phyloP scores from a whole-genome alignment of 23 red algal genomes.

The Gracilaria gracilis region DNA sequence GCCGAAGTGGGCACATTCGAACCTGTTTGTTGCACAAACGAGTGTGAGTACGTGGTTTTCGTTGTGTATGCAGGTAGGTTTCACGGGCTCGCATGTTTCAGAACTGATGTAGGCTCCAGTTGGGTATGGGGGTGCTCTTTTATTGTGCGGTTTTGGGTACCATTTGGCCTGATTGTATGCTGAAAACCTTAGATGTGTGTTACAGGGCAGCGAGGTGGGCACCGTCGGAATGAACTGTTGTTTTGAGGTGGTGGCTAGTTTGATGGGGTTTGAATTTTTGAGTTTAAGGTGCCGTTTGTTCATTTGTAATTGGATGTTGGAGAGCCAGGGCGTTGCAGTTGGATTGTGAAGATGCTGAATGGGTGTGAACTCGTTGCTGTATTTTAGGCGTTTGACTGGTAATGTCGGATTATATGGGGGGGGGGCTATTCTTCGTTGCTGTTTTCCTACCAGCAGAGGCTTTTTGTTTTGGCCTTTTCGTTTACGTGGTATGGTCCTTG shows the following conservation, averaged over 20 bases:
- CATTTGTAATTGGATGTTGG: too few relatives aligned
- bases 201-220: not conserved
- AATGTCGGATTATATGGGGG: too few relatives aligned
- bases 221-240: conserved; percentile 13
- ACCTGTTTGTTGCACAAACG: conserved; percentile 24
- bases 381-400: too few relatives aligned
- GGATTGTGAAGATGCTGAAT: too few relatives aligned
- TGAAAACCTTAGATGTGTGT: not conserved
- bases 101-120: conserved; percentile 27
- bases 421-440: too few relatives aligned
- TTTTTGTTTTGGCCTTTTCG: too few relatives aligned
- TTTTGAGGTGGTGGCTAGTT: conserved; percentile 9
- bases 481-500: too few relatives aligned
- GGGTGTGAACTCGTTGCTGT: too few relatives aligned
- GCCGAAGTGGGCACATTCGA: not conserved
- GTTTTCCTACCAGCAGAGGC: too few relatives aligned
- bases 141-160: not conserved
- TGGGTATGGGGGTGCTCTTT: not conserved
- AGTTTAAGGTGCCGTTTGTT: not conserved
- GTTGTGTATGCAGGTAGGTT: not conserved
- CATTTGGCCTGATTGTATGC: conserved; percentile 3
- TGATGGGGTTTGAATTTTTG: not conserved
- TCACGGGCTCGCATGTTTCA: conserved; percentile 8
- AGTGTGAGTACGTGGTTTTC: conserved; percentile 1
- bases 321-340: too few relatives aligned